Percentiles rank a stretch among this genome's conserved stretches.
phyloP scores from a whole-genome alignment of 2,329 filamentous ascomycete species.

The Furcasterigmium sp. region DNA sequence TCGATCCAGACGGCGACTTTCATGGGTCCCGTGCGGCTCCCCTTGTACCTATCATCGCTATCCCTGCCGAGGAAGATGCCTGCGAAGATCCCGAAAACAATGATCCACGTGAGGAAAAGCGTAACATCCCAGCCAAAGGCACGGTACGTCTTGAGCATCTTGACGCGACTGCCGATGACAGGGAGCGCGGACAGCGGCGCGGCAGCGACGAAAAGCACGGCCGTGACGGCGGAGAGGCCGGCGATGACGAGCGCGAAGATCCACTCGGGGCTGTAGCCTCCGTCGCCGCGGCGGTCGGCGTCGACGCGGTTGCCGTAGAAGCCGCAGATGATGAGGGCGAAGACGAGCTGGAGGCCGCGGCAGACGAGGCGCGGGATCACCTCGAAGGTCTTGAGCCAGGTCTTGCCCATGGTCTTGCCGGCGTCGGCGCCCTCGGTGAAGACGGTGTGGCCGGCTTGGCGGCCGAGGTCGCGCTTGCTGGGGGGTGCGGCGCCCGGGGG shows the following conservation, averaged over 20 bases:
- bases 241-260: conserved; percentile 58
- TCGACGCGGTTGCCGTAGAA: conserved; percentile 63
- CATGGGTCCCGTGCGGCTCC: conserved; percentile 46
- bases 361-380: conserved; percentile 44
- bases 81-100: conserved; percentile 68
- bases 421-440: conserved; percentile 27
- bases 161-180: conserved; percentile 23
- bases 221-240: conserved; percentile 47
- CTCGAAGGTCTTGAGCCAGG: conserved; percentile 40
- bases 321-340: conserved; percentile 63
- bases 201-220: conserved; percentile 33
- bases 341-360: conserved; percentile 64
- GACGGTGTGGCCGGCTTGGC: conserved; percentile 23
- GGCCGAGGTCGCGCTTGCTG: conserved; percentile 26
- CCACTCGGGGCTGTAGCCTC: conserved; percentile 52
- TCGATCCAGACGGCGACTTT: conserved; percentile 70
- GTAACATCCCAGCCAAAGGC: conserved; percentile 38
- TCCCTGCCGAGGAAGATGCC: conserved; percentile 61
- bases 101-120: conserved; percentile 51
- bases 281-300: conserved; percentile 27
- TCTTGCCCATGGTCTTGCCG: conserved; percentile 36
- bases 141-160: conserved; percentile 32
- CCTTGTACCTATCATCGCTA: conserved; percentile 44
- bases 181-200: conserved; percentile 29
- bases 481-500: conserved; percentile 22